Base-by-base conservation (phyloP, 2,329 filamentous ascomycete species). In the Colletotrichum liriopes region DNA sequence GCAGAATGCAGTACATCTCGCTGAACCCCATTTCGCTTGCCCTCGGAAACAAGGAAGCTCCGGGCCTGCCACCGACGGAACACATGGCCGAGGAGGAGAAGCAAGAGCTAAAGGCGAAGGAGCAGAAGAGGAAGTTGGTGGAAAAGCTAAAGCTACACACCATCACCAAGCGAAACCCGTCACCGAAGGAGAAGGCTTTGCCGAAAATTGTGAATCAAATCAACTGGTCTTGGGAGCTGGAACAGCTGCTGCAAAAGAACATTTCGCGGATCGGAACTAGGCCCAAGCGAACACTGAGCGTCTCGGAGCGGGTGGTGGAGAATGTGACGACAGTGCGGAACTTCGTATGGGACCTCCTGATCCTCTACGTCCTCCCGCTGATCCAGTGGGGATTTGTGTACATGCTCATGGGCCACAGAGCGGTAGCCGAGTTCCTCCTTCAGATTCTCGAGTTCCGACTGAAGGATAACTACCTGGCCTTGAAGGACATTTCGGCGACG, bases 401-500 rank as follows among this genome's bases (percentile, higher is more conserved):
- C 41, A 88, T 90, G 16, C 87, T 99, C 43, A 89, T 98, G 72
- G 89, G 91, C 9, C 94, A 98, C 80, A 92, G 97, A 41, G 85
- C 95, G 49, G 87, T 92, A 54, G 96, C 94, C 26, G 96, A 99
- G 81, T 85, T 93, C 60, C 84, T 98, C 16, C 85, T 99, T 37
- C 85, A 89, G 29, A 81, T 98, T 37, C 86, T 99, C 16, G 96
- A 98, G 82, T 98, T 95, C 91, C 91, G 94, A 43, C 87, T 91
- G 32, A 90, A 92, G 58, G 93, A 94, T 9, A 92, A 93, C 52
- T 92, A 92, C 61, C 92, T 95, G 51, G 96, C 96, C 0, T 84
- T 99, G 67, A 98, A 98, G 80, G 96, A 99, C 80, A 91, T 98
- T 55, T 98, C 95, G 41, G 96, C 96, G 18, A 98, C 96, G 0